Base-by-base conservation (phyloP, 139 green algal genomes). In the Volvox reticuliferus region DNA sequence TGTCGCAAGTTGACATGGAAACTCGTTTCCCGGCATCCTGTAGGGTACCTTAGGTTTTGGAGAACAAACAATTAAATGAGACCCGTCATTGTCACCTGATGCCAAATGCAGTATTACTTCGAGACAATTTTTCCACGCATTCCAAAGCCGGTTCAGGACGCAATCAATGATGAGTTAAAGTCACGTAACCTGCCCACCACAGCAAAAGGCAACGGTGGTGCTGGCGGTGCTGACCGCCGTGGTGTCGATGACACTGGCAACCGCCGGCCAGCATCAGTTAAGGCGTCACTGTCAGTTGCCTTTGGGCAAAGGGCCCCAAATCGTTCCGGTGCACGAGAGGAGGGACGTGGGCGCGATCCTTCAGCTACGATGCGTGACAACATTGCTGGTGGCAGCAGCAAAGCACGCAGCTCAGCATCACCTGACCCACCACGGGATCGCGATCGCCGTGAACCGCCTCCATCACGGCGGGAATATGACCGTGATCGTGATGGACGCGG, bases 91-190 rank as follows among this genome's bases (percentile, higher is more conserved):
- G 44, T 55, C 9, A 55, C 44, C 44, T 55, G 9, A 55, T 55
- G 44, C 9, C 44, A 55, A 55, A 12, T 36, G 92, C 95, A 99
- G 98, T 99, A 98, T 92, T 99, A 99, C 92, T 99, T 99, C 93
- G 98, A 99, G 94, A 99, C 98, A 35, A 98, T 99, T 88, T 99
- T 99, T 88, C 97, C 97, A 20, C 95, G 98, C 68, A 98, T 99
- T 33, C 98, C 98, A 55, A 99, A 99, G 94, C 94, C 95, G 67
- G 96, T 98, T 13, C 86, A 94, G 30, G 97, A 99, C 85, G 90
- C 95, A 37, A 97, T 99, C 37, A 87, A 93, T 5, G 92, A 87
- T 17, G 93, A 96, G 44, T 94, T 99, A 16, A 93, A 93, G 30
- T 68, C 87, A 2, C 88, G 94, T 80, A 94, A 95, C 20, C 93